phyloP scores from a whole-genome alignment of 1,284 basidiomycete species.

The Phenoliferia sp. region DNA sequence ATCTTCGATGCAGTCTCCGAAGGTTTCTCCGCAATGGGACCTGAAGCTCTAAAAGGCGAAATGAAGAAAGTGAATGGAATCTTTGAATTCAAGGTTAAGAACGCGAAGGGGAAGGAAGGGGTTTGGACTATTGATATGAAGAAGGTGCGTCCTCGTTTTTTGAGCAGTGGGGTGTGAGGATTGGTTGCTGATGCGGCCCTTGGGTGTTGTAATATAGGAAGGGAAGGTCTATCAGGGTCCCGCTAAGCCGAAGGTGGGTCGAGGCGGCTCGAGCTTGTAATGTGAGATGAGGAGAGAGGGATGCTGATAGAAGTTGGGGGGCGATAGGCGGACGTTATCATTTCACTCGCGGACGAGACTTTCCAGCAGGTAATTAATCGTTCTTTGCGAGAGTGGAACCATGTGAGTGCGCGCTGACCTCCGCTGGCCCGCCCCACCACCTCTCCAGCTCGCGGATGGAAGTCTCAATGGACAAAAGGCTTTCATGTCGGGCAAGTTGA shows the following conservation, averaged over 20 bases:
- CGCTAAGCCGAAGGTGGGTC: constrained; percentile 52
- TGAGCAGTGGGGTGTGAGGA: neutral
- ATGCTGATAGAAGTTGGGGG: constrained; percentile 24
- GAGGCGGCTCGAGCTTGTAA: constrained; percentile 43
- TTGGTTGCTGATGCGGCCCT: neutral
- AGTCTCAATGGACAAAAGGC: constrained; percentile 60
- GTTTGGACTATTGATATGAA: constrained; percentile 69
- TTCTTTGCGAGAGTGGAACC: neutral
- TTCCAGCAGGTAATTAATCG: constrained; percentile 22
- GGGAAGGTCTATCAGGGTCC: constrained; percentile 74
- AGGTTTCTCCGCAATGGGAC: constrained; percentile 29
- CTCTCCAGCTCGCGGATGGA: constrained; percentile 57
- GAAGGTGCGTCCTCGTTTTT: constrained; percentile 49
- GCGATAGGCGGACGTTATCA: constrained; percentile 66
- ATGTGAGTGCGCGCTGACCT: neutral
- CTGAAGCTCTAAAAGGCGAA: constrained; percentile 32
- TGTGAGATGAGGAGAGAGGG: neutral
- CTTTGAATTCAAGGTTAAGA: constrained; percentile 44
- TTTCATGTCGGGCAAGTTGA: constrained; percentile 39
- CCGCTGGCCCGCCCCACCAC: neutral
- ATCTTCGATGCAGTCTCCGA: constrained; percentile 32
- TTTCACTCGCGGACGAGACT: constrained; percentile 55
- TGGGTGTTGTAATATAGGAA: constrained; percentile 41
- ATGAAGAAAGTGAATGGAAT: constrained; percentile 37
- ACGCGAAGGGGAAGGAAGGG: constrained; percentile 33